Conservation (phyloP, 208 protist species). For the Novymonas esmeraldas region DNA sequence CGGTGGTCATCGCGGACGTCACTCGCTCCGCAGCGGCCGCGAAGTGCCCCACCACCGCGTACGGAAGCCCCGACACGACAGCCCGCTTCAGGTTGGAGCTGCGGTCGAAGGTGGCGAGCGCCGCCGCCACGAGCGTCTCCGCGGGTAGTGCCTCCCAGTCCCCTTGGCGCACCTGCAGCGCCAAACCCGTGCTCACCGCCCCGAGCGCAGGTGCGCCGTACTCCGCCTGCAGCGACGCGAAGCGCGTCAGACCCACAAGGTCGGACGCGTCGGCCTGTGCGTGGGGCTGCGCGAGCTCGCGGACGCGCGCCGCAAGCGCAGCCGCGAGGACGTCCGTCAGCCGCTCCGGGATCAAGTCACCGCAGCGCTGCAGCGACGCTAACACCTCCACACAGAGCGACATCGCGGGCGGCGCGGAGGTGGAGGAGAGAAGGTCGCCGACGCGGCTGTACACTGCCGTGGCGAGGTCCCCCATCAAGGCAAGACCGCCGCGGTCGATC, state of each 20-base stretch:
- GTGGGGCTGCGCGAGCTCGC: neutral
- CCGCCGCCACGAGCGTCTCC: constrained; percentile 22
- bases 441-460: constrained; percentile 8
- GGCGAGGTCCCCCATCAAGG: constrained; percentile 2
- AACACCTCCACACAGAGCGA: constrained; percentile 26
- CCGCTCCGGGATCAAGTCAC: constrained; percentile 37
- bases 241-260: constrained; percentile 14
- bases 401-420: neutral
- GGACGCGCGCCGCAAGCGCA: constrained; percentile 16
- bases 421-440: neutral
- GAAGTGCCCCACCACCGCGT: constrained; percentile 27
- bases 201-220: constrained; percentile 56
- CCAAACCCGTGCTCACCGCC: constrained; percentile 14
- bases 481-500: neutral
- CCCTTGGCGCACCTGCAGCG: constrained; percentile 28
- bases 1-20: neutral
- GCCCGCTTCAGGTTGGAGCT: neutral
- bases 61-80: constrained; percentile 3
- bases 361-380: constrained; percentile 4
- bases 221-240: constrained; percentile 34
- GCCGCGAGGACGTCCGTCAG: constrained; percentile 52
- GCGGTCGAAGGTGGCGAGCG: constrained; percentile 16
- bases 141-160: constrained; percentile 2
- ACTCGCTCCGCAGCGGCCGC: constrained; percentile 20
- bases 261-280: neutral